A percentile compares a stretch with the other conserved stretches of the same genome.
phyloP scores from a whole-genome alignment of 345 rosid genomes.

The Isatis tinctoria region DNA sequence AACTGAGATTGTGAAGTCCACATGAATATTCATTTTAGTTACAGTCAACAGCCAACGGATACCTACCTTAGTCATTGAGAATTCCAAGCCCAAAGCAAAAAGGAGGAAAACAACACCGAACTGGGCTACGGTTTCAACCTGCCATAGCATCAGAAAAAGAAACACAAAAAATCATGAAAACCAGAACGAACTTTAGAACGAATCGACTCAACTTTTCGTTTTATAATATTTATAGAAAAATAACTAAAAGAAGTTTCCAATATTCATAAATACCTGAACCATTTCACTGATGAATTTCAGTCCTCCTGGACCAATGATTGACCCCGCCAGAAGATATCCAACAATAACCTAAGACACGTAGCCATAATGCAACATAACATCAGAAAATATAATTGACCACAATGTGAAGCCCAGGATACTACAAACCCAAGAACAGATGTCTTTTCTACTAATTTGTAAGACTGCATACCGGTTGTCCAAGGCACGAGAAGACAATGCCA shows the following conservation, averaged over 20 bases:
- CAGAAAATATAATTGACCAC: not conserved
- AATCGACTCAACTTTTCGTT: not conserved
- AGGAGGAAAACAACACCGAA: constrained; percentile 99
- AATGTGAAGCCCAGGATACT: not conserved
- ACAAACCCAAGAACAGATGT: not conserved
- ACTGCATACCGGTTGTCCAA: constrained; percentile 94
- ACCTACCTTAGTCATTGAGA: constrained; percentile 90
- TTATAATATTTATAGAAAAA: not conserved
- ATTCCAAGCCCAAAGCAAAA: constrained; percentile 96
- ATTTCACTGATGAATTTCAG: constrained; percentile 93
- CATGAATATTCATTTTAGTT: not conserved
- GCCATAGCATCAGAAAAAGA: constrained; percentile 21
- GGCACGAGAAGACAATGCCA: constrained; percentile 88
- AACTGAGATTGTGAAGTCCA: not conserved
- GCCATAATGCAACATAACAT: not conserved
- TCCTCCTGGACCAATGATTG: constrained; percentile 96
- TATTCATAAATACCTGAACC: constrained; percentile 71
- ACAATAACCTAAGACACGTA: constrained; percentile 66
- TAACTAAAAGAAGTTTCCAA: not conserved
- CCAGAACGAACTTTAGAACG: not conserved
- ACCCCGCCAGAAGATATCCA: constrained; percentile 97
- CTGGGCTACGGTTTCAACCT: constrained; percentile 98
- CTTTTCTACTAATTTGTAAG: constrained; percentile 7
- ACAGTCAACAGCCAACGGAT: not conserved
- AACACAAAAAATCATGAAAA: not conserved